phyloP scores from a whole-genome alignment of 192 early-diverging fungal species.

The Podila minutissima region DNA sequence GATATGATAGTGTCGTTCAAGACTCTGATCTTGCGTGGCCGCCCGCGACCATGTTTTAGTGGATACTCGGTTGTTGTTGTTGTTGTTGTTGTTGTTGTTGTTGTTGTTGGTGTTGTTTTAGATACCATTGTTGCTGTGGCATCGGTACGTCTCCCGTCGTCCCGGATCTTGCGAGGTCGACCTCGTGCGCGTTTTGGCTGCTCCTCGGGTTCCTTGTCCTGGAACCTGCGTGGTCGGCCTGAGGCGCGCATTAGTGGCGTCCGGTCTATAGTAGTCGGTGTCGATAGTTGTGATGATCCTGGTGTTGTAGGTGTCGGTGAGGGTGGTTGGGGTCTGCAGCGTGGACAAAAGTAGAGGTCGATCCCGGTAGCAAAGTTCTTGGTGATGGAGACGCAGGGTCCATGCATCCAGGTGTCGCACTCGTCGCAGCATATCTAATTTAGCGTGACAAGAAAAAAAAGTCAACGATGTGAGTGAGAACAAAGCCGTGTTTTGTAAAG shows the following conservation, averaged over 20 bases:
- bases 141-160: not conserved
- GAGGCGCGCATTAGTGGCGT: too few species aligned
- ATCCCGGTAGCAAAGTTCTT: constrained; percentile 19
- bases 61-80: not conserved
- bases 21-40: too few species aligned
- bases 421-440: constrained; percentile 32
- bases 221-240: too few species aligned
- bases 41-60: not conserved
- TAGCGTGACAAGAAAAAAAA: not conserved
- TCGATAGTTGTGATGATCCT: too few species aligned
- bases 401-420: constrained; percentile 43
- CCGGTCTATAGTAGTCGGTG: too few species aligned
- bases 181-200: not conserved
- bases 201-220: too few species aligned
- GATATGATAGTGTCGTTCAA: too few species aligned
- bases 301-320: not conserved
- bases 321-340: not conserved
- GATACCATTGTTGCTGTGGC: not conserved
- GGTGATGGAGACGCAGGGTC: constrained; percentile 23
- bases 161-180: not conserved
- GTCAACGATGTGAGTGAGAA: not conserved
- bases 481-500: not conserved
- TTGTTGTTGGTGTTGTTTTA: not conserved
- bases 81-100: not conserved
- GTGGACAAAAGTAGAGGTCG: constrained; percentile 26